Conservation (phyloP, 495 filamentous ascomycete species). For the Staphylotrichum tortipilum region DNA sequence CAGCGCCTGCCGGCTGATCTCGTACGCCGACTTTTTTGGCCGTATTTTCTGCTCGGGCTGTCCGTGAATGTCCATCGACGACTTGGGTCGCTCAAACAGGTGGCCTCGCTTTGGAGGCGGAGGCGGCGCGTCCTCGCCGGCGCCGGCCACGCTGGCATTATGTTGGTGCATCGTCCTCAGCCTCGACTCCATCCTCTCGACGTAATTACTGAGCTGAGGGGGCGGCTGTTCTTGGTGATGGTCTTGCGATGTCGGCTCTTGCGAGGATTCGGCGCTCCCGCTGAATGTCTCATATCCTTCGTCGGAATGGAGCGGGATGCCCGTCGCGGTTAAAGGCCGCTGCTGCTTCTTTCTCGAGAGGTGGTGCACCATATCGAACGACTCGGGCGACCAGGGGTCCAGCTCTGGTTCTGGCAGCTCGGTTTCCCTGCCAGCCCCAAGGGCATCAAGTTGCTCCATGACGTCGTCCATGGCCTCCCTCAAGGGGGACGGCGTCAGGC, state of each 20-base stretch:
- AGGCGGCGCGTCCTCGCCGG: slow-evolving; percentile 42
- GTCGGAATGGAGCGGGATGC: slow-evolving; percentile 48
- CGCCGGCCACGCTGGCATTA: slow-evolving; percentile 36
- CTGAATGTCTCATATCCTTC: slow-evolving; percentile 47
- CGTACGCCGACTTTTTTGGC: slow-evolving; percentile 74
- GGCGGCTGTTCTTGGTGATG: slow-evolving; percentile 46
- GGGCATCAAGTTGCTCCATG: slow-evolving; percentile 88
- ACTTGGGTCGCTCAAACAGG: slow-evolving; percentile 40
- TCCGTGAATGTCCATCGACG: slow-evolving; percentile 34
- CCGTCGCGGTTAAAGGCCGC: slow-evolving; percentile 66
- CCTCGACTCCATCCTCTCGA: slow-evolving; percentile 78
- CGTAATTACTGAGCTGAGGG: slow-evolving; percentile 72
- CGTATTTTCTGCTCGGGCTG: slow-evolving; percentile 30
- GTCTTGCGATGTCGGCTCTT: slow-evolving; percentile 25
- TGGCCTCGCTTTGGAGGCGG: slow-evolving; percentile 54
- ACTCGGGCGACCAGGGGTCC: slow-evolving; percentile 87
- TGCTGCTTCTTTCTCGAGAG: slow-evolving; percentile 30
- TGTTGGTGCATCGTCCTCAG: slow-evolving; percentile 62
- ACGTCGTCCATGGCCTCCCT: slow-evolving; percentile 96
- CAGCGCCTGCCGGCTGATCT: slow-evolving; percentile 61
- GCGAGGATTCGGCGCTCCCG: slow-evolving; percentile 39
- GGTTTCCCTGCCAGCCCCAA: slow-evolving; percentile 55
- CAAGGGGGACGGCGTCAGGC: slow-evolving; percentile 82
- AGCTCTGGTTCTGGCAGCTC: slow-evolving; percentile 47
- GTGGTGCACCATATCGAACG: slow-evolving; percentile 57